phyloP scores from a whole-genome alignment of 202 grass and related monocot species.

The Panicum hallii region DNA sequence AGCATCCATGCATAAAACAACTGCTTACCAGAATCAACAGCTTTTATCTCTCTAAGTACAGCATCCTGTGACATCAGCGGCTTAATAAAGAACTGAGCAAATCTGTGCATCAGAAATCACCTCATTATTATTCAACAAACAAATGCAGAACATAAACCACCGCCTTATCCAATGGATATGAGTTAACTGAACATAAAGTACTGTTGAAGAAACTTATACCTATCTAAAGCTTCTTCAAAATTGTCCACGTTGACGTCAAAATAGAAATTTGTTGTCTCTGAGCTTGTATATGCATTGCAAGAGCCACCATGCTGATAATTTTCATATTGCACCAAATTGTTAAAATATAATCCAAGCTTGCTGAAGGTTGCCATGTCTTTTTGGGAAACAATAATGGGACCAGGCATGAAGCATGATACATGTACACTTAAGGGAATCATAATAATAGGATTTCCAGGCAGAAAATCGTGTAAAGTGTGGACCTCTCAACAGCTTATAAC shows the following conservation, averaged over 20 bases:
- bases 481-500: background rate
- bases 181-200: conserved; percentile 33
- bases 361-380: conserved; percentile 25
- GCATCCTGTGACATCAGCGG: conserved; percentile 94
- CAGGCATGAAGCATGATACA: conserved; percentile 27
- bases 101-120: conserved; percentile 59
- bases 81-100: conserved; percentile 96
- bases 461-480: conserved; percentile 5
- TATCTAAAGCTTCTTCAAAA: conserved; percentile 91
- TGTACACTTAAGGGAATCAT: conserved; percentile 23
- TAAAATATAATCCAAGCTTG: conserved; percentile 35
- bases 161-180: background rate
- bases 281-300: conserved; percentile 74
- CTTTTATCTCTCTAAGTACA: conserved; percentile 98
- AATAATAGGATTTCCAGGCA: background rate
- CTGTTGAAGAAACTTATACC: conserved; percentile 56
- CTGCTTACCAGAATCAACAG: conserved; percentile 87
- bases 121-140: conserved; percentile 34
- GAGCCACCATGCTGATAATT: conserved; percentile 85
- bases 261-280: conserved; percentile 82
- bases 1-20: conserved; percentile 21
- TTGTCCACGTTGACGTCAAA: conserved; percentile 91
- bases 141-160: conserved; percentile 38
- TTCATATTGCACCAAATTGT: conserved; percentile 37
- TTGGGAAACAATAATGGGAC: background rate